phyloP scores from a whole-genome alignment of 2,329 filamentous ascomycete genomes.

The Pseudocercospora musae region DNA sequence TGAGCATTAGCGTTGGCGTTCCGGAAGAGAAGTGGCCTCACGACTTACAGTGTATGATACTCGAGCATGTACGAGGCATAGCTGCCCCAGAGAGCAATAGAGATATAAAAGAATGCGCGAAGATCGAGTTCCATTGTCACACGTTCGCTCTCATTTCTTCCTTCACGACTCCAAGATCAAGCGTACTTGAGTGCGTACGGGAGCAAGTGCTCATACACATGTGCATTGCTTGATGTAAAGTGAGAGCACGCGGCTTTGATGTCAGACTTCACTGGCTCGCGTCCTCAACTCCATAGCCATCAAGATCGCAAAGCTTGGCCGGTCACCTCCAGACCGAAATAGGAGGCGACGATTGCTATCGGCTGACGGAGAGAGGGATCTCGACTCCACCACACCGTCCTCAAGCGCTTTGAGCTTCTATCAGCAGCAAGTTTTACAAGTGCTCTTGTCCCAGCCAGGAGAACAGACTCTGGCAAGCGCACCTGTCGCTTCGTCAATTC shows the following conservation, averaged over 20 bases:
- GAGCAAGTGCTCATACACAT: not conserved
- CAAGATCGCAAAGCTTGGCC: not conserved
- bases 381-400: not conserved
- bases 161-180: not conserved
- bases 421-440: too few species aligned
- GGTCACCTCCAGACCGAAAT: not conserved
- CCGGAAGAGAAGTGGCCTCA: conserved; percentile 5
- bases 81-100: not conserved
- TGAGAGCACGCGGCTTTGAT: not conserved
- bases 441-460: too few species aligned
- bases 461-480: too few species aligned
- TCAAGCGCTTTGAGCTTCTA: too few species aligned
- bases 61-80: conserved; percentile 1
- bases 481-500: too few species aligned
- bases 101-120: not conserved
- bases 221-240: not conserved
- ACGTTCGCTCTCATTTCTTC: not conserved
- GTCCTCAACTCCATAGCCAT: not conserved
- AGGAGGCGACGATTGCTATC: too few species aligned
- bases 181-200: not conserved
- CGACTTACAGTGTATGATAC: conserved; percentile 19
- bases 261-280: not conserved
- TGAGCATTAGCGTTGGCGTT: conserved; percentile 22
- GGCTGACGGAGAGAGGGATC: not conserved
- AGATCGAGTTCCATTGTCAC: not conserved